Evolutionary conservation across 2,329 filamentous ascomycete genomes (phyloP), one percentile per base, ranked within the genome.

Genomic region (Aureobasidium sp.): DNA sequence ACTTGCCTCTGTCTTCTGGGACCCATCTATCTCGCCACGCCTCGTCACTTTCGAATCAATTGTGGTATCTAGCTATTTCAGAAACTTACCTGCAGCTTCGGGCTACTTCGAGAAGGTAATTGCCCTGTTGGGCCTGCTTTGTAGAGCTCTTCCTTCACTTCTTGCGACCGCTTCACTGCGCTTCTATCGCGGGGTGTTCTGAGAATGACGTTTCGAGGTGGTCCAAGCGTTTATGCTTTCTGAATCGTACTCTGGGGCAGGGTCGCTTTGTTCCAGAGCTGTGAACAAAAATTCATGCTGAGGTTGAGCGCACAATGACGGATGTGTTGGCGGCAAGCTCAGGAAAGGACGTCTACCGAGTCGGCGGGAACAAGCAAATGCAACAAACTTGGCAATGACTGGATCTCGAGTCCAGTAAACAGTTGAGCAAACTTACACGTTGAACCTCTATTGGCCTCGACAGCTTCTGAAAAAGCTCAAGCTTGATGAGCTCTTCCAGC

Each of bases 231-330:
- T 39, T 2, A 49, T 50, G 57, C 44, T 58, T 44, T 45, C 29
- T 50, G 45, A 59, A 11, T 50, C 44, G 21, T 59, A n/a, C 2
- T 48, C 39, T 39, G 54, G 41, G 54, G 42, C 54, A 58, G 54
- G 42, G 54, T 58, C 25, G 54, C 54, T 58, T 34, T 58, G 54
- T 48, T 48, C 42, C 32, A 48, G 54, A 48, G n/a, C 41, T 10
- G 15, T 47, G 32, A 44, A 45, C 53, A 44, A 44, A 55, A 36
- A 25, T 36, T 45, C 30, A n/a, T 34, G 53, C 29, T 44, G 53
- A 57, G 30, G 39, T 42, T 54, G 52, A 45, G 27, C 41, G 39
- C 37, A 57, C 29, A 27, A 57, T 57, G 53, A 57, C 53, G 53
- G 50, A 54, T 37, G 32, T 16, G 8, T 10, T 11, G 9, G 50